Percentiles rank a stretch among this genome's conserved stretches.
Conservation (phyloP, 2,329 filamentous ascomycete genomes). For the Paraphaeosphaeria sporulosa region DNA sequence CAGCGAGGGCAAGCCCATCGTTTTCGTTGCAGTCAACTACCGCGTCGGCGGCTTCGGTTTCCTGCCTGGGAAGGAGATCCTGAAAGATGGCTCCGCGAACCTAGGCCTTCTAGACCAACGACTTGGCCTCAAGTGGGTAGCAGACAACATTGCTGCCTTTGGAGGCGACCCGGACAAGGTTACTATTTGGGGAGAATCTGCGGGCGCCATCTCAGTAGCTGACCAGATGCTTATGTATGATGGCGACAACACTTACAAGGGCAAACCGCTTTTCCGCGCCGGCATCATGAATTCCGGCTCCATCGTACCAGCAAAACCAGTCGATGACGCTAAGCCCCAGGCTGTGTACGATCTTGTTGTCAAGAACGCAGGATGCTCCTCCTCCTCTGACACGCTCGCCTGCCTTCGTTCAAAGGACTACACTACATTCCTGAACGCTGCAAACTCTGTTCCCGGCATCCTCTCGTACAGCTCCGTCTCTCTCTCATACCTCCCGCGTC, state of each 20-base stretch:
- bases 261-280: constrained; percentile 75
- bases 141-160: constrained; percentile 78
- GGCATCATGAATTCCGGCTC: constrained; percentile 71
- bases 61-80: constrained; percentile 71
- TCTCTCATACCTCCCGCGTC: constrained; percentile 76
- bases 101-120: constrained; percentile 77
- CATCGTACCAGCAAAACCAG: constrained; percentile 54
- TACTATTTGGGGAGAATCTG: constrained; percentile 76
- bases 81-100: constrained; percentile 72
- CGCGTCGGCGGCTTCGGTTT: constrained; percentile 78
- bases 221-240: constrained; percentile 79
- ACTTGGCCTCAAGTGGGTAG: constrained; percentile 76
- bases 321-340: constrained; percentile 73
- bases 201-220: constrained; percentile 70
- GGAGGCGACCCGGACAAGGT: constrained; percentile 82
- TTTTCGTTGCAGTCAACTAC: constrained; percentile 82
- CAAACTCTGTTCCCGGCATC: constrained; percentile 73
- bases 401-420: constrained; percentile 60
- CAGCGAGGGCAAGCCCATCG: constrained; percentile 66
- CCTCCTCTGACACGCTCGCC: constrained; percentile 52
- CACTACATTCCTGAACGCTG: constrained; percentile 64
- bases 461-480: constrained; percentile 73
- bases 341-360: constrained; percentile 61
- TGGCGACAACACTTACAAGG: constrained; percentile 77
- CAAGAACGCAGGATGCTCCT: constrained; percentile 54